These are phyloP conservation scores for Aspergillus chevalieri DNA, from an alignment of 2,329 filamentous ascomycete species.

Conservation along the genomic window DNA sequence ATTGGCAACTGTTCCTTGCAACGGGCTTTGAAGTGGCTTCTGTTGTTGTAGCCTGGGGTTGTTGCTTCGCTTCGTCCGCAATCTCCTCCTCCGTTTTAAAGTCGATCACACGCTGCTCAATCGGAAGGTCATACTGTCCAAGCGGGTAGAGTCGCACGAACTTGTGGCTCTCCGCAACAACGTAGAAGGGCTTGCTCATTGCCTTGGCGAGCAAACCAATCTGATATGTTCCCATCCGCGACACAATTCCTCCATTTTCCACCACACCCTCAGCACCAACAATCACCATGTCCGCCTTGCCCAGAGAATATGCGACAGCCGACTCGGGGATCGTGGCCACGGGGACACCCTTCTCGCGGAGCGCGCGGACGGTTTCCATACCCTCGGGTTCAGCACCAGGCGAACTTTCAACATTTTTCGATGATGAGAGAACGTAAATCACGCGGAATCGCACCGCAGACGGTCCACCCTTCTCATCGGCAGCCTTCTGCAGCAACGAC, in stretches of 20 bases:
- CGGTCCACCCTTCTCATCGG: slow-evolving; percentile 52
- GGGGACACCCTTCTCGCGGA: slow-evolving; percentile 69
- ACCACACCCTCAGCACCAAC: slow-evolving; percentile 76
- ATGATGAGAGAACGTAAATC: slow-evolving; percentile 61
- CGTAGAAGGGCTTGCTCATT: slow-evolving; percentile 73
- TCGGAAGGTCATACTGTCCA: slow-evolving; percentile 72
- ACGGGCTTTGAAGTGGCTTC: slow-evolving; percentile 12
- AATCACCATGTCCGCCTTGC: slow-evolving; percentile 63
- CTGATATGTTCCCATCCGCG: slow-evolving; percentile 78
- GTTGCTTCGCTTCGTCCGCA: slow-evolving; percentile 42
- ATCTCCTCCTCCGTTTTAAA: slow-evolving; percentile 57
- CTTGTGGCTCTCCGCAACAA: slow-evolving; percentile 93
- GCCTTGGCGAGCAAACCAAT: slow-evolving; percentile 74
- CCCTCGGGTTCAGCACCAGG: slow-evolving; percentile 52
- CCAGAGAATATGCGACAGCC: slow-evolving; percentile 72
- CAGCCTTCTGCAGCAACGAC: slow-evolving; percentile 67
- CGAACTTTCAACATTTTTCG: slow-evolving; percentile 21
- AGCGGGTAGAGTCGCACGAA: slow-evolving; percentile 84
- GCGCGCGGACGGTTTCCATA: slow-evolving; percentile 61
- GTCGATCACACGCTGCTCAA: slow-evolving; percentile 70
- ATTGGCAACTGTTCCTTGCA: slow-evolving; percentile 25
- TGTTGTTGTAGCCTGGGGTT: slow-evolving; percentile 17
- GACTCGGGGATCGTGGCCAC: slow-evolving; percentile 75
- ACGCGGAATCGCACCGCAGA: slow-evolving; percentile 69
- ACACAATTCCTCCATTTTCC: slow-evolving; percentile 89